Evolutionary conservation across 208 protist species (phyloP).

Genomic region (Sergeia podlipaevii): DNA sequence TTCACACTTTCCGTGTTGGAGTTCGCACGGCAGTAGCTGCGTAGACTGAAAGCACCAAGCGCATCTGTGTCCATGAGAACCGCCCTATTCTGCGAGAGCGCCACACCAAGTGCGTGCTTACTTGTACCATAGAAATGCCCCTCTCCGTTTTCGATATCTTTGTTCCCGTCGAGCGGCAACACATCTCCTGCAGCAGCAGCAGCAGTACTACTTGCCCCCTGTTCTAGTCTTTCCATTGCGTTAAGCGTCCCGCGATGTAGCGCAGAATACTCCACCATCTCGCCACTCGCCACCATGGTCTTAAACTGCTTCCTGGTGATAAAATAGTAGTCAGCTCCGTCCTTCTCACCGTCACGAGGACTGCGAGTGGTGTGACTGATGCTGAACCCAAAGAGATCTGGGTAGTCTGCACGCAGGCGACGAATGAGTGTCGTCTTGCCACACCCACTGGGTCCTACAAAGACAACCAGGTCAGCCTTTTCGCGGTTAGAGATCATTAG

Average conservation of each 20-base stretch:
- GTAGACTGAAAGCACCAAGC: slow-evolving; percentile 63
- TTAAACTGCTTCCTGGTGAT: slow-evolving; percentile 42
- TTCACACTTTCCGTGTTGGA: background rate
- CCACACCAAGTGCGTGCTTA: slow-evolving; percentile 48
- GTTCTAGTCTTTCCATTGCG: background rate
- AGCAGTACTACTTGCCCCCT: background rate
- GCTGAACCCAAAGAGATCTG: slow-evolving; percentile 72
- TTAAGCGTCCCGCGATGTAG: slow-evolving; percentile 25
- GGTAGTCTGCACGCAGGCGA: slow-evolving; percentile 43
- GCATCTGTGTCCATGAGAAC: slow-evolving; percentile 86
- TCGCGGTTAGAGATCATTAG: no score
- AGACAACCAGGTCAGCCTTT: slow-evolving; percentile 60
- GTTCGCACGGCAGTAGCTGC: slow-evolving; percentile 31
- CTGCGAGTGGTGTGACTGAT: slow-evolving; percentile 89
- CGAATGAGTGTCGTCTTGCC: slow-evolving; percentile 89
- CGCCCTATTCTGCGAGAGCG: slow-evolving; percentile 33
- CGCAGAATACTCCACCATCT: slow-evolving; percentile 79
- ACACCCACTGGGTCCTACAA: slow-evolving; percentile 81
- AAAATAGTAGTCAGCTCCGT: slow-evolving; percentile 90
- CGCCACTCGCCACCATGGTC: slow-evolving; percentile 30
- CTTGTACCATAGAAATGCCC: slow-evolving; percentile 86
- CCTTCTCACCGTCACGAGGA: slow-evolving; percentile 64
- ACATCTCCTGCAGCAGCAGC: background rate
- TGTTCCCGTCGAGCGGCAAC: background rate
- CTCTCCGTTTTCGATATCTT: slow-evolving; percentile 4